These are phyloP conservation scores for Metschnikowia peoriensis DNA, from an alignment of 805 yeast genomes.

Conservation along the genomic window DNA sequence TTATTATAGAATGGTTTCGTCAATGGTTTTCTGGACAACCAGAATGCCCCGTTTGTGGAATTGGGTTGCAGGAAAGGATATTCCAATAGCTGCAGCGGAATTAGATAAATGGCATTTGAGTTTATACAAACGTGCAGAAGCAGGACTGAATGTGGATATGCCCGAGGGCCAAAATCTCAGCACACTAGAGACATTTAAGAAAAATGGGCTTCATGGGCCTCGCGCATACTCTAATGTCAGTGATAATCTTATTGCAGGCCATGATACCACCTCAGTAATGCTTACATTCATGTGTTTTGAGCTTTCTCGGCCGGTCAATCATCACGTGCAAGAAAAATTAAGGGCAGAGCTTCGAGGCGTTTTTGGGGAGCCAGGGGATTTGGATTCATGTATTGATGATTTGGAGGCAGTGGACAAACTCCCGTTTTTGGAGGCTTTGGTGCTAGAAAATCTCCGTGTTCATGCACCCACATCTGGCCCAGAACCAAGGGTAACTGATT, in stretches of 20 bases:
- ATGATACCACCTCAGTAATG: slow-evolving; percentile 51
- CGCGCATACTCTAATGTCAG: slow-evolving; percentile 40
- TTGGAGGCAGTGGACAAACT: slow-evolving; percentile 49
- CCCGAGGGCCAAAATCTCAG: slow-evolving; percentile 21
- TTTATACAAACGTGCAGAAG: slow-evolving; percentile 34
- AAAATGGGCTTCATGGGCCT: slow-evolving; percentile 29
- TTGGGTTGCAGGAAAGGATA: slow-evolving; percentile 42
- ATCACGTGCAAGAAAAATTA: slow-evolving; percentile 45
- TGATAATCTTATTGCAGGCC: slow-evolving; percentile 76
- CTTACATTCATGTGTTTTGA: slow-evolving; percentile 58
- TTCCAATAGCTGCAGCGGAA: slow-evolving; percentile 34
- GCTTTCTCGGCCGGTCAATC: slow-evolving; percentile 50
- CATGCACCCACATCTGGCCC: slow-evolving; percentile 75
- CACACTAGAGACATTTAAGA: slow-evolving; percentile 34
- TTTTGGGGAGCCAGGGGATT: slow-evolving; percentile 30
- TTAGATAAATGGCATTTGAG: slow-evolving; percentile 48
- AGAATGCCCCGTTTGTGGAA: slow-evolving; percentile 52
- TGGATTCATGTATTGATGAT: slow-evolving; percentile 21
- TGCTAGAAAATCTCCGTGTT: slow-evolving; percentile 58
- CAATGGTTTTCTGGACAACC: slow-evolving; percentile 67
- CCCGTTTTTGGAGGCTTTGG: slow-evolving; percentile 58
- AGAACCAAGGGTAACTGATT: slow-evolving; percentile 55
- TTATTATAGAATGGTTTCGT: slow-evolving; percentile 48
- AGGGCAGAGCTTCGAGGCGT: slow-evolving; percentile 42
- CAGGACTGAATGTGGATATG: slow-evolving; percentile 20